phyloP scores from a whole-genome alignment of 2,329 filamentous ascomycete species.

The Alternaria incomplexa region DNA sequence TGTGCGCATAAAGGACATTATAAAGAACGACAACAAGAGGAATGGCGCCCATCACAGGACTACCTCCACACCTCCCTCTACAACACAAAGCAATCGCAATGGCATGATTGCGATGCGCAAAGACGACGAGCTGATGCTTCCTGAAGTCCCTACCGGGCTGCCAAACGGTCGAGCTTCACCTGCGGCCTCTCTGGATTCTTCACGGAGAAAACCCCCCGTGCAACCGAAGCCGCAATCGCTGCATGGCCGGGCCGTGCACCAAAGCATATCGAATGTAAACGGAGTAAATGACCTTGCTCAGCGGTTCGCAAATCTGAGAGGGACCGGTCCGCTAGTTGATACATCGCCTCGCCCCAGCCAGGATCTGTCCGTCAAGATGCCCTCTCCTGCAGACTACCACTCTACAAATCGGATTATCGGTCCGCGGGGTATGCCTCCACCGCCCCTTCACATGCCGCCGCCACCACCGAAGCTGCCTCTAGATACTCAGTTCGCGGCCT shows the following conservation, averaged over 20 bases:
- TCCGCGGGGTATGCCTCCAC: constrained; percentile 61
- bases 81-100: constrained; percentile 25
- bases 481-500: constrained; percentile 59
- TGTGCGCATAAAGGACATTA: constrained; percentile 57
- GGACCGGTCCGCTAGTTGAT: constrained; percentile 25
- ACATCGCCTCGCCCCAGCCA: constrained; percentile 30
- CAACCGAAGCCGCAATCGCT: constrained; percentile 73
- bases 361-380: constrained; percentile 49
- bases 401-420: constrained; percentile 49
- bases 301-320: constrained; percentile 47
- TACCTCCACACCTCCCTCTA: constrained; percentile 17
- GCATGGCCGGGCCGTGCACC: constrained; percentile 64
- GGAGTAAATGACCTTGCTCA: constrained; percentile 42
- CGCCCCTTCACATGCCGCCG: constrained; percentile 27
- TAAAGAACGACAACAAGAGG: constrained; percentile 59
- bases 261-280: constrained; percentile 34
- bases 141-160: constrained; percentile 33
- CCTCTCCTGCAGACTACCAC: constrained; percentile 49
- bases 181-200: constrained; percentile 24
- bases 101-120: constrained; percentile 13
- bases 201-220: constrained; percentile 49
- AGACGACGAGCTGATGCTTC: constrained; percentile 46
- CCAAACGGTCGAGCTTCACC: constrained; percentile 29
- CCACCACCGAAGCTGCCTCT: constrained; percentile 57
- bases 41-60: constrained; percentile 59